Evolutionary conservation across 768 basidiomycete species (phyloP), one percentile per base, ranked within the genome.

Genomic region (Wakefieldia striispora): DNA sequence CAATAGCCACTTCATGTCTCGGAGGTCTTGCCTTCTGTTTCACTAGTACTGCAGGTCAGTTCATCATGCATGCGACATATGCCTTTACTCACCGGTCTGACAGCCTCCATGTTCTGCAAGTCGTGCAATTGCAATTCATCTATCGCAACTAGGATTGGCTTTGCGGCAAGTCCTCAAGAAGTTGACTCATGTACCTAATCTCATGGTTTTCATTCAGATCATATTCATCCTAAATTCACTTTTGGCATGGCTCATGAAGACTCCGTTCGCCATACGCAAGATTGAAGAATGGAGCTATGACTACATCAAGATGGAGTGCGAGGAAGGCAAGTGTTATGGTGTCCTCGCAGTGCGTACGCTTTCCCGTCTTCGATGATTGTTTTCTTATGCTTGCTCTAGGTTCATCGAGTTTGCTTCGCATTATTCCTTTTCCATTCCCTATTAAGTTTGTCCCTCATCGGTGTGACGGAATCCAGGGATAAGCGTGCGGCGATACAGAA

Each of bases 41-140:
- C 61, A 91, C 90, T 8, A 91, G 88, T 34, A 90, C 84, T 38
- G 89, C 90, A 60, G 90, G 90, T 84, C 51, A 54, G 77, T 67
- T 23, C 37, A n/a, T n/a, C n/a, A n/a, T n/a, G n/a, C n/a, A n/a
- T n/a, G n/a, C n/a, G n/a, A 56, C 12, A 55, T 61, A 41, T 14
- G 26, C n/a, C n/a, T 11, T 3, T 11, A 0, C 31, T 24, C 43
- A 3, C 27, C 27, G 6, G 12, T 12, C 31, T 35, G 13, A 60
- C 70, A 84, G 94, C 95, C 4, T 93, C 91, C 31, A 93, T 95
- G 82, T 91, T 97, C 74, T 94, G 86, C 80, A 97, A 97, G 76
- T 93, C 90, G 27, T 99, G 95, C 71, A 98, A 98, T 66, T 99
- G 97, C 73, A 97, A 98, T 66, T 95, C 93, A 9, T 95, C 93